Evolutionary conservation across 257 asterid species (phyloP).

Genomic region (Solanum verrucosum): DNA sequence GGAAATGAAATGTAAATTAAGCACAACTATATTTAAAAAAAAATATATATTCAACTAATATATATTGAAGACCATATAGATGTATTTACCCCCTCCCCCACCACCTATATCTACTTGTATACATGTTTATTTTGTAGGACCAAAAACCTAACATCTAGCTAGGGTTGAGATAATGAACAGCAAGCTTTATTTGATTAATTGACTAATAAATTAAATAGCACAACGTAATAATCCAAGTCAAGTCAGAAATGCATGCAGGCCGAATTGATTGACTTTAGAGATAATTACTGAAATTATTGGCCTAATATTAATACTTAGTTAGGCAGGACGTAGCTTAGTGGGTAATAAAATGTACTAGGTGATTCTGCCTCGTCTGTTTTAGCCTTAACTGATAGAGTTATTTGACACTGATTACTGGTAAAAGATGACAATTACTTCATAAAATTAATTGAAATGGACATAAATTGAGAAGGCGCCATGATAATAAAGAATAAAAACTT

Average conservation of each 20-base stretch:
- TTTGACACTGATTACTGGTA: fast-evolving
- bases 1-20: not conserved
- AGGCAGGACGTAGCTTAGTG: not conserved
- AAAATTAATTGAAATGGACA: too few species aligned
- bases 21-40: not conserved
- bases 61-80: not conserved
- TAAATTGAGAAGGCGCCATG: too few species aligned
- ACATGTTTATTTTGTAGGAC: not conserved
- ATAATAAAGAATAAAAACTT: not conserved
- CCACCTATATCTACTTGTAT: not conserved
- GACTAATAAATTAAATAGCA: not conserved
- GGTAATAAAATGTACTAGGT: too few species aligned
- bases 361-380: too few species aligned
- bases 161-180: not conserved
- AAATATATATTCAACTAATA: not conserved
- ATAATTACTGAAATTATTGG: not conserved
- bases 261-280: not conserved
- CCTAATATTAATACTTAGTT: not conserved
- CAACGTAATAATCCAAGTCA: not conserved
- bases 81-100: not conserved
- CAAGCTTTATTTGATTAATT: not conserved
- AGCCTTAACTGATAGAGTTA: too few species aligned
- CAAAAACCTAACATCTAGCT: not conserved
- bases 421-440: not conserved
- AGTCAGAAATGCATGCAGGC: conserved; percentile 2